Evolutionary conservation across 495 filamentous ascomycete genomes (phyloP).

Genomic region (Talaromyces stipitatus): DNA sequence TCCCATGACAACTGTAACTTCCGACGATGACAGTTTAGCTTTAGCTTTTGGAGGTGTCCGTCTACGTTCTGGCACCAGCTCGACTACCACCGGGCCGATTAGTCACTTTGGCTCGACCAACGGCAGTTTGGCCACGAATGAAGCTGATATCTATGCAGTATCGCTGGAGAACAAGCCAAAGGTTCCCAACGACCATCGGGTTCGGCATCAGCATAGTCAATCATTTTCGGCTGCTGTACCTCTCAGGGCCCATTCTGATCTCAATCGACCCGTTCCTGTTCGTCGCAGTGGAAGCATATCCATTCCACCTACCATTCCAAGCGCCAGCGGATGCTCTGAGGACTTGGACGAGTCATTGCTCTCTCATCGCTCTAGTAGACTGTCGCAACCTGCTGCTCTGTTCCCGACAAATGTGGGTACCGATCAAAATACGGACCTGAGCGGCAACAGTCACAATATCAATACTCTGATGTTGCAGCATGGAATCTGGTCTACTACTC

Average conservation of each 20-base stretch:
- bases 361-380: background rate
- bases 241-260: background rate
- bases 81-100: background rate
- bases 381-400: background rate
- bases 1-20: background rate
- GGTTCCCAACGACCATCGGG: background rate
- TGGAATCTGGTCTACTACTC: background rate
- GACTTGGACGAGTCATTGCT: background rate
- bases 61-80: background rate
- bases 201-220: constrained; percentile 2
- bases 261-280: background rate
- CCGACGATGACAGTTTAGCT: background rate
- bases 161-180: background rate
- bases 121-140: background rate
- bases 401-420: background rate
- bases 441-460: background rate
- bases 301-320: background rate
- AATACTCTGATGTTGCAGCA: constrained; percentile 1
- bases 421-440: background rate
- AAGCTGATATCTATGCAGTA: background rate
- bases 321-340: background rate
- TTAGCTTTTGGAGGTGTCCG: background rate
- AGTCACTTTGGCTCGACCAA: constrained; percentile 4
- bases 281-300: background rate
- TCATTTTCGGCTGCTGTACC: background rate